Percentiles rank a stretch among this genome's conserved stretches.
These are phyloP conservation scores for Zostera marina DNA, from an alignment of 116 monocot species.

Conservation along the genomic window DNA sequence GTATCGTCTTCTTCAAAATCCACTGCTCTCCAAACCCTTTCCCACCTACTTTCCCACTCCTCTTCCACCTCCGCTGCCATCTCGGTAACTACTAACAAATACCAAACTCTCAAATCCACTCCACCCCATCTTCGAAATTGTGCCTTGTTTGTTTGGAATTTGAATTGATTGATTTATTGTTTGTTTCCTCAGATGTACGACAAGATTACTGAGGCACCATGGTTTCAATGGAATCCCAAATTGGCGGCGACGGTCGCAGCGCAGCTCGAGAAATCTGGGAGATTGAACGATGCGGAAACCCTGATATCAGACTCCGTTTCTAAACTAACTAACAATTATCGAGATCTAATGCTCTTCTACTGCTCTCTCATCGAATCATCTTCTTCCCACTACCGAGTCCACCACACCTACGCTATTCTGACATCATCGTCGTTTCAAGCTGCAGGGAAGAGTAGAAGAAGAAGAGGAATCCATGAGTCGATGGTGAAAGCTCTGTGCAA, in stretches of 20 bases:
- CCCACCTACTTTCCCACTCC: constrained; percentile 25
- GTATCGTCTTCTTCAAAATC: constrained; percentile 41
- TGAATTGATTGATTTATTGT: not conserved
- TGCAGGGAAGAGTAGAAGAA: constrained; percentile 3
- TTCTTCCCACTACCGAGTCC: constrained; percentile 14
- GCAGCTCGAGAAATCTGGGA: constrained; percentile 28
- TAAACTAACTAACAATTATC: not conserved
- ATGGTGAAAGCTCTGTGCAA: constrained; percentile 45
- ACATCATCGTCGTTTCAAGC: not conserved
- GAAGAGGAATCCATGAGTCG: constrained; percentile 21
- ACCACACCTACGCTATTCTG: constrained; percentile 13
- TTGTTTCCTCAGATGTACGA: constrained; percentile 25
- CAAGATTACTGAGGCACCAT: constrained; percentile 22
- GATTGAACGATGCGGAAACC: constrained; percentile 21
- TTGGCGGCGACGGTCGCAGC: constrained; percentile 34
- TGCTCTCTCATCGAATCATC: constrained; percentile 51
- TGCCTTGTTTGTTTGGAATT: too few species aligned
- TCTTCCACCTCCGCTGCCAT: constrained; percentile 26
- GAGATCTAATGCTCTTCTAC: constrained; percentile 42
- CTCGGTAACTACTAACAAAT: constrained; percentile 14
- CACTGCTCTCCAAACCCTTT: constrained; percentile 48
- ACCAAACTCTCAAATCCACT: not conserved
- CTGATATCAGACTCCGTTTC: constrained; percentile 36
- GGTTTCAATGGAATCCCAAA: constrained; percentile 65
- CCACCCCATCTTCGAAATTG: too few species aligned